Percentiles rank a stretch among this genome's conserved stretches.
Conservation (phyloP, 2,329 filamentous ascomycete genomes). For the Pseudocercospora cruenta region DNA sequence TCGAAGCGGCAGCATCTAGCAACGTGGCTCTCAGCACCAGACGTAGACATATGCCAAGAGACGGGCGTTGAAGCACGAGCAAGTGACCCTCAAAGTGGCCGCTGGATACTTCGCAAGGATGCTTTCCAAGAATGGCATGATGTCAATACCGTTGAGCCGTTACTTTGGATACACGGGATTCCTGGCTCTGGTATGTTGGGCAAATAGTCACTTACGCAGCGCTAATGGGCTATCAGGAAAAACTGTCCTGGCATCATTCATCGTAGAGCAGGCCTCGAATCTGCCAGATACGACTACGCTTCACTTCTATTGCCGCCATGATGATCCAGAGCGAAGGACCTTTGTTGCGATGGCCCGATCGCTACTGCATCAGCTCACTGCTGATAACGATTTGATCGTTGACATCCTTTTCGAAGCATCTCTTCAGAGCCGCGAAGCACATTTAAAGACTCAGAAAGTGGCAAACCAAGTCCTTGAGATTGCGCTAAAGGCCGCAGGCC, state of each 20-base stretch:
- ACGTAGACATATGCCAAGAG: background rate
- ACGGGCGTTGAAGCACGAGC: background rate
- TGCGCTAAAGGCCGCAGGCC: too few relatives aligned
- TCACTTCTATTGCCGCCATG: conserved; percentile 19
- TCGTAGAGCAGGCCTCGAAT: conserved; percentile 3
- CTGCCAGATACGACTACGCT: background rate
- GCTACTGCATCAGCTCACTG: conserved; percentile 5
- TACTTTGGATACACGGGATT: conserved; percentile 15
- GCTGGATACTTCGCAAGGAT: conserved; percentile 10
- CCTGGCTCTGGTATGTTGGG: conserved; percentile 9
- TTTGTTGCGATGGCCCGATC: conserved; percentile 16
- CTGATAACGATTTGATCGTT: background rate
- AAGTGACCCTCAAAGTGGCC: conserved; percentile 2
- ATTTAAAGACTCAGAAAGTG: conserved; percentile 10
- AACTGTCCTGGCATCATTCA: conserved; percentile 14
- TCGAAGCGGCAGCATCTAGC: too few relatives aligned
- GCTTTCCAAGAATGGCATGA: conserved; percentile 13
- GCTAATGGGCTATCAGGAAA: conserved; percentile 6
- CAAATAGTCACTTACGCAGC: background rate
- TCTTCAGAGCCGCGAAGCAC: background rate
- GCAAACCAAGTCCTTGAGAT: conserved; percentile 7
- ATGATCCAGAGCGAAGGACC: conserved; percentile 11
- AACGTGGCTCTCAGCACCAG: conserved; percentile 8
- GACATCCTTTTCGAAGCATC: conserved; percentile 11
- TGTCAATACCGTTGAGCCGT: background rate